These are phyloP conservation scores for Pythium periplocum DNA, from an alignment of 352 stramenopile species.

Conservation along the genomic window DNA sequence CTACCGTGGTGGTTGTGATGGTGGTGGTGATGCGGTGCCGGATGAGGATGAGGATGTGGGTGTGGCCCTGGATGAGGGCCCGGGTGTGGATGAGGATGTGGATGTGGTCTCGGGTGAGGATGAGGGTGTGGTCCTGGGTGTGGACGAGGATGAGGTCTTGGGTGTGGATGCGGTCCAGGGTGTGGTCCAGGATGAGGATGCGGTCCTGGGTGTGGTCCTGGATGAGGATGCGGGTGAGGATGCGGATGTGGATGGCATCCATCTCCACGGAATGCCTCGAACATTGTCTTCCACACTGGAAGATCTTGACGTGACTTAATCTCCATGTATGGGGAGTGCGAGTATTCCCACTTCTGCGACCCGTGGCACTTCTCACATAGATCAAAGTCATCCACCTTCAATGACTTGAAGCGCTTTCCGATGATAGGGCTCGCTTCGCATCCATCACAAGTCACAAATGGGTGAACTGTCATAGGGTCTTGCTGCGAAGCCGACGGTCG, in stretches of 20 bases:
- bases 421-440: slow-evolving; percentile 47
- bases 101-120: background rate
- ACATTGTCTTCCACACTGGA: slow-evolving; percentile 13
- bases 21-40: background rate
- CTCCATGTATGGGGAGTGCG: slow-evolving; percentile 41
- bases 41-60: slow-evolving; percentile 5
- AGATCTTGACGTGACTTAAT: no score
- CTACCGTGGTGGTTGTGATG: background rate
- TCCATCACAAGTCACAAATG: slow-evolving; percentile 24
- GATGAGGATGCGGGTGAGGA: slow-evolving; percentile 7
- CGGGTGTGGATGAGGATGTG: background rate
- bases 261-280: slow-evolving; percentile 22
- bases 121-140: slow-evolving; percentile 5
- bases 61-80: slow-evolving; percentile 2
- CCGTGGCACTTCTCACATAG: slow-evolving; percentile 61
- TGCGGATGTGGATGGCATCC: slow-evolving; percentile 14
- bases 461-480: slow-evolving; percentile 14
- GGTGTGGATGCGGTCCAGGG: background rate
- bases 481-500: slow-evolving; percentile 1
- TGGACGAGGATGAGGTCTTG: slow-evolving; percentile 1
- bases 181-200: slow-evolving; percentile 4
- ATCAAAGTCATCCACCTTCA: slow-evolving; percentile 71
- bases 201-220: slow-evolving; percentile 6
- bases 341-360: slow-evolving; percentile 35
- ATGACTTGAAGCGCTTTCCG: slow-evolving; percentile 76